A percentile compares a stretch with the other conserved stretches of the same genome.
Conservation (phyloP, 345 rosid species). For the Hirschfeldia incana region DNA sequence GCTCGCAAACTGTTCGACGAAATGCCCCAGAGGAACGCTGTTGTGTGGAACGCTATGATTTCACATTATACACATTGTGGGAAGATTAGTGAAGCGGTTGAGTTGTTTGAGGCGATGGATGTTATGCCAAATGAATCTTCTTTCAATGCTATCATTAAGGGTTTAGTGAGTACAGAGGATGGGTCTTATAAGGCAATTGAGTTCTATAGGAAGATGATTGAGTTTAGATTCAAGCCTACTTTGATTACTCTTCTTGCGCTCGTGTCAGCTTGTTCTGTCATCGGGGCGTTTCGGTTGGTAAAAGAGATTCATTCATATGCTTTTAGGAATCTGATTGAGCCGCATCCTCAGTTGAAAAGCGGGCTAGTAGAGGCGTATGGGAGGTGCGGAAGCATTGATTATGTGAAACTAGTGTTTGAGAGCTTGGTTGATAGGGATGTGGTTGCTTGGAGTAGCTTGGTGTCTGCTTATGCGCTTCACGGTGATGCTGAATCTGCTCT, state of each 20-base stretch:
- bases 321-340: constrained; percentile 48
- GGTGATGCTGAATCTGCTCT: constrained; percentile 58
- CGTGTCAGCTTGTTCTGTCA: constrained; percentile 48
- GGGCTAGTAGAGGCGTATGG: constrained; percentile 68
- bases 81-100: constrained; percentile 41
- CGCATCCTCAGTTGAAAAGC: constrained; percentile 50
- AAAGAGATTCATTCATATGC: constrained; percentile 62
- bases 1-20: constrained; percentile 65
- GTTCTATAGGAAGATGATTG: constrained; percentile 55
- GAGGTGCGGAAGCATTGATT: constrained; percentile 47
- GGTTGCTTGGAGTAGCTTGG: constrained; percentile 70
- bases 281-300: constrained; percentile 44
- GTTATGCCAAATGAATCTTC: constrained; percentile 52
- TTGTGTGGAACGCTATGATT: constrained; percentile 60
- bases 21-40: constrained; percentile 54
- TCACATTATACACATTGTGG: constrained; percentile 50
- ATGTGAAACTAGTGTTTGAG: constrained; percentile 45
- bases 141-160: constrained; percentile 54
- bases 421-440: constrained; percentile 50
- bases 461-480: constrained; percentile 64
- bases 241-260: constrained; percentile 64
- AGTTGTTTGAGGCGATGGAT: constrained; percentile 49
- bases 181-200: constrained; percentile 51
- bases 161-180: constrained; percentile 45
- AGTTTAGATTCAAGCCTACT: constrained; percentile 49